Evolutionary conservation across 805 yeast genomes (phyloP).

Genomic region (Saturnispora zaruensis): DNA sequence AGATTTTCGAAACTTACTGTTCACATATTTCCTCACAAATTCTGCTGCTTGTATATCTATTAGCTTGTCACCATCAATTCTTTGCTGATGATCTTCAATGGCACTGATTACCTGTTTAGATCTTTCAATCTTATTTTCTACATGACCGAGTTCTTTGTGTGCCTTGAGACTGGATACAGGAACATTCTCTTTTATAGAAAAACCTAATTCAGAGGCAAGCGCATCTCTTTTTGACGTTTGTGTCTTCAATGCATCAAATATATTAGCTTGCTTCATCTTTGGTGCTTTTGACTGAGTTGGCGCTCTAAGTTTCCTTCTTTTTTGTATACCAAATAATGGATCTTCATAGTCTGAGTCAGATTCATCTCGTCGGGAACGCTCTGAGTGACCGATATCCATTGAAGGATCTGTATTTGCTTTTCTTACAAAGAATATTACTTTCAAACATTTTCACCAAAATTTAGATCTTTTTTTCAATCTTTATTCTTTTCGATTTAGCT

Average conservation of each 20-base stretch:
- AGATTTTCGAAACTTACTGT: neutral
- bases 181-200: neutral
- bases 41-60: neutral
- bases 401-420: too few species aligned
- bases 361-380: neutral
- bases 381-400: neutral
- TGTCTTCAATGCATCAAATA: conserved; percentile 1
- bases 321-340: conserved; percentile 4
- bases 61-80: neutral
- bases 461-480: conserved; percentile 2
- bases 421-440: too few species aligned
- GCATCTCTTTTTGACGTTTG: neutral
- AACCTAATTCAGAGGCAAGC: conserved; percentile 1
- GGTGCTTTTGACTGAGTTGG: neutral
- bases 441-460: too few species aligned
- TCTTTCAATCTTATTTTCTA: conserved; percentile 1
- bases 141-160: neutral
- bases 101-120: neutral
- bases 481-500: neutral
- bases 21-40: neutral
- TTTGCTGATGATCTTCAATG: neutral
- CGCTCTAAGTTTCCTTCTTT: neutral
- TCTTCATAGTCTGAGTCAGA: conserved; percentile 6
- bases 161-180: neutral
- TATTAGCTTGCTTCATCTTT: neutral